phyloP scores from a whole-genome alignment of 2,329 filamentous ascomycete genomes.

The Beauveria scarabaeidicola region DNA sequence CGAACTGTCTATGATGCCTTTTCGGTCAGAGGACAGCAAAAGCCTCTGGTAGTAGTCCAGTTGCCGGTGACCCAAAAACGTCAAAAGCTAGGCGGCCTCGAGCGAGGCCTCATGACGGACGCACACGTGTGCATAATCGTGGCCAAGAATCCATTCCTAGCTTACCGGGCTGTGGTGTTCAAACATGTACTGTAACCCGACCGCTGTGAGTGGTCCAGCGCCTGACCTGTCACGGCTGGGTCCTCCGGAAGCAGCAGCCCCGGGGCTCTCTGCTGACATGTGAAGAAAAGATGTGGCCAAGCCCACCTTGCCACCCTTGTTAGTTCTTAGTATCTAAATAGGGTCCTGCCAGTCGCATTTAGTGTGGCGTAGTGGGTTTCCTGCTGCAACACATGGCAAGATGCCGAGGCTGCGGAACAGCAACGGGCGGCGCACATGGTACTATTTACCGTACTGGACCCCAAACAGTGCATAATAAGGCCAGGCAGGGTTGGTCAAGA shows the following conservation, averaged over 20 bases:
- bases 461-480: not conserved
- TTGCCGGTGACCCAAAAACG: not conserved
- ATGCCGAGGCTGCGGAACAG: not conserved
- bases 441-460: too few relatives aligned
- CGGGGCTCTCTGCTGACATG: not conserved
- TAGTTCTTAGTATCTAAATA: too few relatives aligned
- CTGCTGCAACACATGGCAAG: not conserved
- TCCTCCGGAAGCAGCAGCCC: conserved; percentile 1
- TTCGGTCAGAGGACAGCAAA: not conserved
- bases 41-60: not conserved
- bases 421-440: not conserved
- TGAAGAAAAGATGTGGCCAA: not conserved
- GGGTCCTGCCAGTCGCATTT: too few relatives aligned
- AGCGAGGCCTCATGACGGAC: not conserved
- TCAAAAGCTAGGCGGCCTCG: not conserved
- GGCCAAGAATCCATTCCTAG: not conserved
- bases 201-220: conserved; percentile 5
- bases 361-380: not conserved
- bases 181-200: not conserved
- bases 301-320: not conserved
- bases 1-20: not conserved
- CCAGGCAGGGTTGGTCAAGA: not conserved
- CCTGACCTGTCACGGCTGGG: not conserved
- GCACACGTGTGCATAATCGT: not conserved
- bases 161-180: not conserved